Conservation (phyloP, 805 yeast genomes). For the Novakomyces olei region DNA sequence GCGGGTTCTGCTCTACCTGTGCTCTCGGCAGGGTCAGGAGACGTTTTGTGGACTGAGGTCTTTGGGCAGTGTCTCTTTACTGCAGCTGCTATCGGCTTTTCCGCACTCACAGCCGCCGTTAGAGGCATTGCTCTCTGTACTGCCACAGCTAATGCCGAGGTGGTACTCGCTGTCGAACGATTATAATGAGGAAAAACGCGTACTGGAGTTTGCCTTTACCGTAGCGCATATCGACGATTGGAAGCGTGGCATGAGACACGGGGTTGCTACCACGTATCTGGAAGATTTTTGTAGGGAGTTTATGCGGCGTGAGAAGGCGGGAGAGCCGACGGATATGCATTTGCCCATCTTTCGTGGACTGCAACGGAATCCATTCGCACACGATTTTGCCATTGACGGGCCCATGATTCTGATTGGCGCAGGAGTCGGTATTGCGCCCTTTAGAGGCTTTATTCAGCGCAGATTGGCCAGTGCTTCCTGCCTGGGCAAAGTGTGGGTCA, state of each 20-base stretch:
- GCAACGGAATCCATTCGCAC: constrained; percentile 13
- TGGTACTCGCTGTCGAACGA: constrained; percentile 52
- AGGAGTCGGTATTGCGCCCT: constrained; percentile 14
- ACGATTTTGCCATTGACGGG: constrained; percentile 12
- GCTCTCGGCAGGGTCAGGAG: constrained; percentile 10
- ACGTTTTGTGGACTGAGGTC: constrained; percentile 10
- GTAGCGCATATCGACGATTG: constrained; percentile 11
- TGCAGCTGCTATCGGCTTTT: constrained; percentile 57
- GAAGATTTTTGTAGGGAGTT: constrained; percentile 8
- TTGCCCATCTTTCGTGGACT: constrained; percentile 12
- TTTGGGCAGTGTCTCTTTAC: constrained; percentile 20
- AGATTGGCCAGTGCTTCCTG: constrained; percentile 12
- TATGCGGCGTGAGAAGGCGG: constrained; percentile 5
- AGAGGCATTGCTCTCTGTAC: constrained; percentile 37
- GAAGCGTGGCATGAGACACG: constrained; percentile 10
- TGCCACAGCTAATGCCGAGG: constrained; percentile 56
- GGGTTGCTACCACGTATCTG: constrained; percentile 11
- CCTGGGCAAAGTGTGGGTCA: constrained; percentile 12
- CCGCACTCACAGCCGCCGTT: constrained; percentile 43
- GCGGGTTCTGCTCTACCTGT: constrained; percentile 10
- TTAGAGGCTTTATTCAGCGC: constrained; percentile 14
- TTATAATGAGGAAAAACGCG: constrained; percentile 13
- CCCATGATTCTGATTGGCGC: constrained; percentile 14
- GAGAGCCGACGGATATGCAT: constrained; percentile 3
- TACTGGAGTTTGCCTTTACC: constrained; percentile 13